Percentiles rank a stretch among this genome's conserved stretches.
These are phyloP conservation scores for Aspergillus sp. DNA, from an alignment of 2,329 filamentous ascomycete genomes.

Conservation along the genomic window DNA sequence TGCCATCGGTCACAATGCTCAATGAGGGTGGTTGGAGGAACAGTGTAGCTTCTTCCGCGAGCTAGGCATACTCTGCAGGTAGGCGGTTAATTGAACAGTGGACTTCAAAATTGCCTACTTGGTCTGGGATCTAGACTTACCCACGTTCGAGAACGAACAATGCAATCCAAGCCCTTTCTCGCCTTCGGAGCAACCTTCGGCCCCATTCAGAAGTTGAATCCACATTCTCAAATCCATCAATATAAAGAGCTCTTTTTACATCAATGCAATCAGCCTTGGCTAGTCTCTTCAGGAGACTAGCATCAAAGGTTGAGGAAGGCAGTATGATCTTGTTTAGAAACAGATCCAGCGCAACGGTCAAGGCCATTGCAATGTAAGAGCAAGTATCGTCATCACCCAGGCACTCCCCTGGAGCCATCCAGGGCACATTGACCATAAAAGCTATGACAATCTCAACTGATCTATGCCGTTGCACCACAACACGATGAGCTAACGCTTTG, in stretches of 20 bases:
- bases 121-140: conserved; percentile 25
- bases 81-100: not conserved
- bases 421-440: conserved; percentile 72
- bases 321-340: conserved; percentile 66
- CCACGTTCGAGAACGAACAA: conserved; percentile 69
- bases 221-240: conserved; percentile 64
- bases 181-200: conserved; percentile 56
- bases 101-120: not conserved
- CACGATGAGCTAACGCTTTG: conserved; percentile 57
- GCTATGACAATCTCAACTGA: conserved; percentile 71
- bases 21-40: conserved; percentile 62
- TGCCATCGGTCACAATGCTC: conserved; percentile 68
- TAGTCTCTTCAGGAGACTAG: conserved; percentile 45
- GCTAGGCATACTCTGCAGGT: conserved; percentile 58
- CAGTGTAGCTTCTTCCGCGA: conserved; percentile 62
- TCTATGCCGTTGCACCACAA: conserved; percentile 58
- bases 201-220: conserved; percentile 59
- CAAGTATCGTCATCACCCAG: conserved; percentile 64
- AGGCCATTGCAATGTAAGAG: conserved; percentile 64
- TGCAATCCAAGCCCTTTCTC: conserved; percentile 67
- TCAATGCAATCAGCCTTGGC: conserved; percentile 66
- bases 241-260: conserved; percentile 57
- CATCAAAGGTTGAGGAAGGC: conserved; percentile 47
- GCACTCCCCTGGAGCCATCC: conserved; percentile 54
- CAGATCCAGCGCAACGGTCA: conserved; percentile 65